A percentile compares a stretch with the other conserved stretches of the same genome.
phyloP scores from a whole-genome alignment of 73 alveolate species.

The Blepharisma japonicum region DNA sequence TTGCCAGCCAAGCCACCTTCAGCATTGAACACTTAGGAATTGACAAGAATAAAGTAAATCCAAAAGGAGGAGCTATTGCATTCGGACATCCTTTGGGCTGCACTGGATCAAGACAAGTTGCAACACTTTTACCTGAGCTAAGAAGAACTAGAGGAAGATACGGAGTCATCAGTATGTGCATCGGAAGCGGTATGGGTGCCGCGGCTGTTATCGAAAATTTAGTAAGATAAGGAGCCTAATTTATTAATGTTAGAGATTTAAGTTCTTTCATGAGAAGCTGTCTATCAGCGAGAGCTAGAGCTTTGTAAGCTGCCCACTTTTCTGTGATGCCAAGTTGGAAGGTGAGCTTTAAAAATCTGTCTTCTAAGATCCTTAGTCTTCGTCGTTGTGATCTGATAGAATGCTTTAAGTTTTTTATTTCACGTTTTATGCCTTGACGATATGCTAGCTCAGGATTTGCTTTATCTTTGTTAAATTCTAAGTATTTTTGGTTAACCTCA shows the following conservation, averaged over 20 bases:
- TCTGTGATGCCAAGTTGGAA: conserved; percentile 15
- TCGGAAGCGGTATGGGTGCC: conserved; percentile 99
- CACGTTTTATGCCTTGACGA: not conserved
- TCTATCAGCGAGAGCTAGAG: conserved; percentile 15
- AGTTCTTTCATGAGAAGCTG: not conserved
- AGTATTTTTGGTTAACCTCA: not conserved
- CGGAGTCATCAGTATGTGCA: conserved; percentile 99
- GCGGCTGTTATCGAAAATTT: conserved; percentile 98
- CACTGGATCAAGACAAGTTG: conserved; percentile 99
- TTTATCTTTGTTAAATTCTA: not conserved
- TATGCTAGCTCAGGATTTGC: not conserved
- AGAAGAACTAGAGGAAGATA: conserved; percentile 92
- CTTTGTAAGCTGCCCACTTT: conserved; percentile 23
- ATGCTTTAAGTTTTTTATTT: not conserved
- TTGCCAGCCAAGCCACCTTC: conserved; percentile 97
- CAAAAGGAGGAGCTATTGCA: conserved; percentile 99
- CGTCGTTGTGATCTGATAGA: not conserved
- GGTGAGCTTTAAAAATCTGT: conserved; percentile 14
- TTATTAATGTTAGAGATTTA: not conserved
- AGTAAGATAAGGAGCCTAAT: conserved; percentile 30
- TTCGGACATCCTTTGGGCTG: conserved; percentile 99
- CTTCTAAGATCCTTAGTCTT: conserved; percentile 9
- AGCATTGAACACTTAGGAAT: conserved; percentile 85
- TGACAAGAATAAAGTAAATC: conserved; percentile 95
- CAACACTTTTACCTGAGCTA: conserved; percentile 95